Evolutionary conservation across 2,329 filamentous ascomycete species (phyloP).

Genomic region (Pseudogymnoascus sp.): DNA sequence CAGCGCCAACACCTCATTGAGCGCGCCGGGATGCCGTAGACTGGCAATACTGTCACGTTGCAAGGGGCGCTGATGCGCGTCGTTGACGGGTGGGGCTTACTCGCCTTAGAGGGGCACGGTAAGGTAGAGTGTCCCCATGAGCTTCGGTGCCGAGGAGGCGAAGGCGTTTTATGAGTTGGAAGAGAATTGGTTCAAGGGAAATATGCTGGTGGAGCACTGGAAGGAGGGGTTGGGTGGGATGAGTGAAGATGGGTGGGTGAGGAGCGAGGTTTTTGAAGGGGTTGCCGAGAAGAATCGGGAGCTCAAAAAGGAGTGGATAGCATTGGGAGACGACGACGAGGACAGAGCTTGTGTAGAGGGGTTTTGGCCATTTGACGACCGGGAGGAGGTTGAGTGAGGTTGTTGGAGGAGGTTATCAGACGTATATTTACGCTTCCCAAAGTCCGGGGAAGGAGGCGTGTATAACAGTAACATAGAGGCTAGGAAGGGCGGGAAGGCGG

Average conservation of each 20-base stretch:
- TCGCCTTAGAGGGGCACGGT: slow-evolving; percentile 6
- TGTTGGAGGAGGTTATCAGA: neutral
- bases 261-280: slow-evolving; percentile 20
- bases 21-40: slow-evolving; percentile 24
- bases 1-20: slow-evolving; percentile 21
- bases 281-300: slow-evolving; percentile 11
- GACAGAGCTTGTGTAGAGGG: neutral
- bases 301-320: neutral
- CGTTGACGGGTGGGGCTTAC: slow-evolving; percentile 19
- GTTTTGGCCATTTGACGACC: neutral
- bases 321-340: too few species aligned
- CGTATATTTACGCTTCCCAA: neutral
- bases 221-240: slow-evolving; percentile 19
- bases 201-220: slow-evolving; percentile 20
- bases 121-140: slow-evolving; percentile 6
- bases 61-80: slow-evolving; percentile 22
- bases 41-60: slow-evolving; percentile 24
- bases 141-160: slow-evolving; percentile 9
- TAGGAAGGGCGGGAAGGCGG: neutral
- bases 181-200: neutral
- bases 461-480: neutral
- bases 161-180: slow-evolving; percentile 11
- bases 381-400: neutral
- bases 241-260: slow-evolving; percentile 24
- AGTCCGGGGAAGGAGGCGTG: neutral